Evolutionary conservation across 768 basidiomycete genomes (phyloP).

Genomic region (Filobasidium wieringae): DNA sequence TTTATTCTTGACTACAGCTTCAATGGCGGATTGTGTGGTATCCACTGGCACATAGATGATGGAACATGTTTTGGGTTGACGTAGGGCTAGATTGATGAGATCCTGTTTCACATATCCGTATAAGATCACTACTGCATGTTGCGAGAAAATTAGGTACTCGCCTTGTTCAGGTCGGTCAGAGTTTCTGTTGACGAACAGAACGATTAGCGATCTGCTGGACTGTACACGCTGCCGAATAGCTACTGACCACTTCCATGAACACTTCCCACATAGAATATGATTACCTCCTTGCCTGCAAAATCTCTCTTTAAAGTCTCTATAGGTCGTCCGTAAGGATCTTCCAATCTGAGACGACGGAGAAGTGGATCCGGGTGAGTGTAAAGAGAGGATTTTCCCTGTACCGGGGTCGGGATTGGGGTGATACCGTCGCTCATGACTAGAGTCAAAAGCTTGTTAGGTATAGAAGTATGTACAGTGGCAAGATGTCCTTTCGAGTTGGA

Average conservation of each 20-base stretch:
- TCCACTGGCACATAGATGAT: constrained; percentile 37
- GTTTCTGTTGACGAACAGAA: neutral
- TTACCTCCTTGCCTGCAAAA: constrained; percentile 28
- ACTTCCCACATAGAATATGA: constrained; percentile 34
- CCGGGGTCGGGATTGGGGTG: constrained; percentile 2
- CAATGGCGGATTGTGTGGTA: constrained; percentile 14
- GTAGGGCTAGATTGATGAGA: constrained; percentile 19
- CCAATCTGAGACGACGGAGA: constrained; percentile 23
- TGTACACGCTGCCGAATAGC: neutral
- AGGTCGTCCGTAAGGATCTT: constrained; percentile 26
- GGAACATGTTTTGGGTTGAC: constrained; percentile 18
- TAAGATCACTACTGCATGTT: too few relatives aligned
- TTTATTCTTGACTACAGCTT: constrained; percentile 21
- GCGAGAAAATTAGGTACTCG: neutral
- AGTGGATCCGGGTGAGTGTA: constrained; percentile 11
- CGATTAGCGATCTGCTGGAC: neutral
- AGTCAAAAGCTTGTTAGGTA: too few relatives aligned
- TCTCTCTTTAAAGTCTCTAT: constrained; percentile 26
- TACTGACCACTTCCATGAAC: constrained; percentile 19
- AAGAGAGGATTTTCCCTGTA: constrained; percentile 5
- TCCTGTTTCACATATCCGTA: constrained; percentile 12
- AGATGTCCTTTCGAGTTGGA: too few relatives aligned
- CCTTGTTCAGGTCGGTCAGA: neutral
- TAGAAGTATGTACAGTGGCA: too few relatives aligned
- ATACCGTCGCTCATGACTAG: neutral